Evolutionary conservation across 129 eudicot species (phyloP).

Genomic region (Dittrichia graveolens): DNA sequence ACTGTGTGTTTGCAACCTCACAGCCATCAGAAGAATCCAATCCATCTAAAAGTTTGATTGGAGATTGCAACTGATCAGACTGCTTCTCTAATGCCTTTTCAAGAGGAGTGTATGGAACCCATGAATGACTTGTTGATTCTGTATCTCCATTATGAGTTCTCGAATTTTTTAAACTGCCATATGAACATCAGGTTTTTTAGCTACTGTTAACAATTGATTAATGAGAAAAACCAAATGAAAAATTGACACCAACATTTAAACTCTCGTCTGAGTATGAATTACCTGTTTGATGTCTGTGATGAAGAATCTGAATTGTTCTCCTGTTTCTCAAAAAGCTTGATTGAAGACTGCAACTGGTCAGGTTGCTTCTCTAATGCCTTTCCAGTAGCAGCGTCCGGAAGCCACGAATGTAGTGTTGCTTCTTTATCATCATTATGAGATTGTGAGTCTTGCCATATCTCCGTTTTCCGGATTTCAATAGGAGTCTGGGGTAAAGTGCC

Average conservation of each 20-base stretch:
- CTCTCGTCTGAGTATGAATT: constrained; percentile 12
- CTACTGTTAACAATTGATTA: constrained; percentile 15
- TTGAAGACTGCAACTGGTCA: constrained; percentile 53
- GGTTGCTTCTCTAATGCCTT: constrained; percentile 44
- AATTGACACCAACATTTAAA: background rate
- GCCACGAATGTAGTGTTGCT: constrained; percentile 47
- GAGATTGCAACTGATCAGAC: constrained; percentile 50
- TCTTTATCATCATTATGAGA: constrained; percentile 31
- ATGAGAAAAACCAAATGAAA: background rate
- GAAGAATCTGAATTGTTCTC: constrained; percentile 38
- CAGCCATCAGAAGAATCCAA: constrained; percentile 37
- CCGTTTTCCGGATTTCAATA: constrained; percentile 56
- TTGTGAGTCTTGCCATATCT: constrained; percentile 33
- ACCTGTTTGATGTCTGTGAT: constrained; percentile 55
- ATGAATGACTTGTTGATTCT: constrained; percentile 44
- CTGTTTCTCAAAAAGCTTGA: constrained; percentile 37
- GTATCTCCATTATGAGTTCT: constrained; percentile 19
- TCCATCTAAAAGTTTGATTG: constrained; percentile 41
- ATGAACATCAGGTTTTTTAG: background rate
- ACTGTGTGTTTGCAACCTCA: constrained; percentile 37
- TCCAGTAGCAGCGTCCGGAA: constrained; percentile 46
- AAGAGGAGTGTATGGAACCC: constrained; percentile 47
- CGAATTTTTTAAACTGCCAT: background rate
- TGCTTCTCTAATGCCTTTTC: constrained; percentile 44
- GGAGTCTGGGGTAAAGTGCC: constrained; percentile 90